phyloP scores from a whole-genome alignment of 306 rosid genomes.

The Inga leiocalycina region DNA sequence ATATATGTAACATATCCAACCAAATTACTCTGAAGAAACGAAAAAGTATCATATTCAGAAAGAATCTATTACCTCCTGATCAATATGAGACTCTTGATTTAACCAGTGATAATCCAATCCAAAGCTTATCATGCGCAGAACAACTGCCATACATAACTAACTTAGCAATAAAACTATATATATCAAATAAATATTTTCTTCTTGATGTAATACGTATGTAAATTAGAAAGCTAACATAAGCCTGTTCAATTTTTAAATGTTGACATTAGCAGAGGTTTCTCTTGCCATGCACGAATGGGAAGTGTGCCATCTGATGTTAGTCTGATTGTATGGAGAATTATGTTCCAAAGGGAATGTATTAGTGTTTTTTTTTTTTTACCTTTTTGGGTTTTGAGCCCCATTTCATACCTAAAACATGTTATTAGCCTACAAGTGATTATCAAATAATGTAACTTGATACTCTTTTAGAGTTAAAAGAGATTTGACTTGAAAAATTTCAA shows the following conservation, averaged over 20 bases:
- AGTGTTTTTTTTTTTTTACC: too few species aligned
- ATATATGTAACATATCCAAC: neutral
- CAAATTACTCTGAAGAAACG: conserved; percentile 10
- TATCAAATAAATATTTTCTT: neutral
- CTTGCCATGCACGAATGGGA: neutral
- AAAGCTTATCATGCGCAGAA: conserved; percentile 95
- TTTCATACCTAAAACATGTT: neutral
- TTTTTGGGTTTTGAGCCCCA: neutral
- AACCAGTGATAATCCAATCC: conserved; percentile 90
- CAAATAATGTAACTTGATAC: conserved; percentile 13
- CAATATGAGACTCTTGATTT: conserved; percentile 63
- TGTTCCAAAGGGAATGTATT: neutral
- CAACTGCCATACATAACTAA: conserved; percentile 67
- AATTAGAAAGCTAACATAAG: conserved; percentile 24
- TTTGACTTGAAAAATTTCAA: neutral
- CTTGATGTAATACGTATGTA: conserved; percentile 5
- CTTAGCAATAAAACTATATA: conserved; percentile 13
- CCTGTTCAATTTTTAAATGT: neutral
- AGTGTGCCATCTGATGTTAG: neutral
- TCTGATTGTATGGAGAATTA: neutral
- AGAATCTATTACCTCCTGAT: conserved; percentile 60
- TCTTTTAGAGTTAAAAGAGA: conserved; percentile 24
- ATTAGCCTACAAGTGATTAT: conserved; percentile 16
- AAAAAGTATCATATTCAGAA: conserved; percentile 20
- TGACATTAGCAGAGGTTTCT: neutral